Percentiles rank a stretch among this genome's conserved stretches.
phyloP scores from a whole-genome alignment of 768 basidiomycete genomes.

The Lactarius hengduanensis region DNA sequence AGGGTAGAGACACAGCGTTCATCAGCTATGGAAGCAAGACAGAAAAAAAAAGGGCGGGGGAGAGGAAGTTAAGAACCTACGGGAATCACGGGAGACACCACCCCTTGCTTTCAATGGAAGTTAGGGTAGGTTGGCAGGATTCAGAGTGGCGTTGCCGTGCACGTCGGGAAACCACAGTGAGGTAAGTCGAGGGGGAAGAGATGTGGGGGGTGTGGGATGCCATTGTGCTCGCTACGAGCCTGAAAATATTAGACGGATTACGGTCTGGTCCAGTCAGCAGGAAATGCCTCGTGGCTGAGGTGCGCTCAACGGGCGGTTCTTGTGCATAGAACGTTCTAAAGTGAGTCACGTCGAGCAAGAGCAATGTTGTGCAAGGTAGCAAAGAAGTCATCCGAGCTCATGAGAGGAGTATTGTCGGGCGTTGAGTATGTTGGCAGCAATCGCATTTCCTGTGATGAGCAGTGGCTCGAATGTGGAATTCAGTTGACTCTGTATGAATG shows the following conservation, averaged over 20 bases:
- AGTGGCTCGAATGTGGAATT: too few relatives aligned
- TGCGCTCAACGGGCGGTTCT: neutral
- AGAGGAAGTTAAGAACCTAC: neutral
- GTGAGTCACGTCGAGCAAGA: neutral
- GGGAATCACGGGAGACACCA: neutral
- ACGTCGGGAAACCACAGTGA: slow-evolving; percentile 1
- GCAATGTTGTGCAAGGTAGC: neutral
- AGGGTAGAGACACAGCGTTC: neutral
- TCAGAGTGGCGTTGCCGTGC: neutral
- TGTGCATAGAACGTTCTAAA: neutral
- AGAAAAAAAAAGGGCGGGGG: neutral
- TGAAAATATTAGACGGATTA: neutral
- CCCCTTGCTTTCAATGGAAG: neutral
- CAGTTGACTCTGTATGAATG: too few relatives aligned
- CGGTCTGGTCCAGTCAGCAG: neutral
- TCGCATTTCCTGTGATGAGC: neutral
- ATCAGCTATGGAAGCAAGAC: neutral
- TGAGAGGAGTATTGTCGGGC: neutral
- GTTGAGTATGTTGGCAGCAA: neutral
- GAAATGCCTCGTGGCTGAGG: slow-evolving; percentile 13
- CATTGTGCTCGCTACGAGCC: neutral
- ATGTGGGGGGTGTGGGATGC: neutral
- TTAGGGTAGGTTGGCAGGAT: neutral
- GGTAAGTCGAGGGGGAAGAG: neutral
- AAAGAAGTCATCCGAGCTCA: neutral